Percentiles rank a stretch among this genome's conserved stretches.
phyloP scores from a whole-genome alignment of 2,329 filamentous ascomycete genomes.

The Aspergillus brasiliensis region DNA sequence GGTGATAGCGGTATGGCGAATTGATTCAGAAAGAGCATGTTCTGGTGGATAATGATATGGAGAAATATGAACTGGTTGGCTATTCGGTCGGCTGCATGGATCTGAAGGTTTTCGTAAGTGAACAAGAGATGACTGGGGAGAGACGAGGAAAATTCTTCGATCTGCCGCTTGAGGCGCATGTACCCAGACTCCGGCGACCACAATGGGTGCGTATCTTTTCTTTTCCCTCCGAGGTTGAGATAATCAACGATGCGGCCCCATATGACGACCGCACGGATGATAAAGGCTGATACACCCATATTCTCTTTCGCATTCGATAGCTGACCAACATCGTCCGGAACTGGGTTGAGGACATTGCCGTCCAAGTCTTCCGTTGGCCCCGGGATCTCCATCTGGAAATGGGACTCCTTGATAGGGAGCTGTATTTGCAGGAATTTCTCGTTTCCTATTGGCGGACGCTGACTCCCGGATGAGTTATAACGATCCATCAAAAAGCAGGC shows the following conservation, averaged over 20 bases:
- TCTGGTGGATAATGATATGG: constrained; percentile 87
- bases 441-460: constrained; percentile 86
- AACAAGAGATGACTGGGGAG: constrained; percentile 75
- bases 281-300: constrained; percentile 92
- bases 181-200: constrained; percentile 84
- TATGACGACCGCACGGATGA: constrained; percentile 79
- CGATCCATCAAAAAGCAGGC: constrained; percentile 96
- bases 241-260: constrained; percentile 92
- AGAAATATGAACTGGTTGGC: constrained; percentile 92
- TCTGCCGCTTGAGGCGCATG: constrained; percentile 67
- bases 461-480: constrained; percentile 93
- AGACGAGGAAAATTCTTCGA: constrained; percentile 67
- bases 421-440: constrained; percentile 89
- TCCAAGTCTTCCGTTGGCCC: constrained; percentile 82
- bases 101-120: constrained; percentile 76
- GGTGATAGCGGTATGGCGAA: constrained; percentile 75
- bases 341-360: constrained; percentile 67
- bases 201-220: constrained; percentile 73
- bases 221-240: constrained; percentile 84
- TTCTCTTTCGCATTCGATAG: constrained; percentile 71
- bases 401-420: constrained; percentile 84
- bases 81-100: constrained; percentile 80
- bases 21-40: constrained; percentile 84
- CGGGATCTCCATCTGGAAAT: constrained; percentile 88
- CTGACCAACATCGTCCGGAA: constrained; percentile 65